Evolutionary conservation across 192 early-diverging fungal genomes (phyloP), one percentile per base, ranked within the genome.

Genomic region (Coemansia sp.): DNA sequence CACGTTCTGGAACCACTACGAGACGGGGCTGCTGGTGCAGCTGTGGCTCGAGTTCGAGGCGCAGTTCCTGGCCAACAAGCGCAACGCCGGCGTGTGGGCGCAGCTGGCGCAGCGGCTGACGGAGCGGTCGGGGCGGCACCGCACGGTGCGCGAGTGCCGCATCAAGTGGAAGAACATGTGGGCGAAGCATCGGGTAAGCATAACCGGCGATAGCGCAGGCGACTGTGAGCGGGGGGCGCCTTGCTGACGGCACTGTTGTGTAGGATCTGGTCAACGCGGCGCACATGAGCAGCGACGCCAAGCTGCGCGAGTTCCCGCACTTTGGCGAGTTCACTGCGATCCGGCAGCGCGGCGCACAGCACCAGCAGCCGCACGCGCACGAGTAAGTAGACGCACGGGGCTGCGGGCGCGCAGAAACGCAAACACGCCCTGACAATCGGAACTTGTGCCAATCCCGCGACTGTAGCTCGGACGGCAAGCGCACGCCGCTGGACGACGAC

Each of bases 101-200:
- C 61, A 76, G 58, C 51, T 76, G 29, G 73, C 73, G 1, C 53
- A 69, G 62, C 54, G 50, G 5, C 60, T 76, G 57, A 76, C 73
- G 2, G 67, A 76, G 27, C 61, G 52, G 22, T 70, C 73, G 2
- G 73, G 67, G 6, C 57, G 73, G 11, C 62, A 62, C 25, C 73
- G 73, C 45, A 70, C 62, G 4, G 73, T 76, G 21, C 73, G 73
- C 47, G 73, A 76, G 59, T 76, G 73, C 52, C 73, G 73, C 22
- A 76, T 76, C 19, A 76, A 76, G 40, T 76, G 73, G 73, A 76
- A 76, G 55, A 76, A 76, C 55, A 76, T 76, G 73, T 76, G 73
- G 73, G 73, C 73, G 20, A 76, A 76, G 48, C 73, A 76, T 52
- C 64, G 73, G 57, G 73, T 76, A 70, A 65, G 72, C 43, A 25